phyloP scores from a whole-genome alignment of 2,329 filamentous ascomycete genomes.

The Talaromyces amestolkiae region DNA sequence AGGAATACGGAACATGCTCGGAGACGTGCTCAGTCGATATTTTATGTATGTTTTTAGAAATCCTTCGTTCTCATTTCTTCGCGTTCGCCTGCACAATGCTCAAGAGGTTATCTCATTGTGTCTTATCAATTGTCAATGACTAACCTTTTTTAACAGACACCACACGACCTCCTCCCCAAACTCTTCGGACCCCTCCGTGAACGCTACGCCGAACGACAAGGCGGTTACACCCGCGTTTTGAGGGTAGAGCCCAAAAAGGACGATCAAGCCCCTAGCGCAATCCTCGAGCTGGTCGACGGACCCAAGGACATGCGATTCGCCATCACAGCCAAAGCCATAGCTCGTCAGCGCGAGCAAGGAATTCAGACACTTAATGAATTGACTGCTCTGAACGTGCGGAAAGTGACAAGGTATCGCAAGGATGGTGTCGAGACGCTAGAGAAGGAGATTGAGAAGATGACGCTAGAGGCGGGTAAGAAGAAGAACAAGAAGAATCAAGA shows the following conservation, averaged over 20 bases:
- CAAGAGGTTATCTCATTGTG: neutral
- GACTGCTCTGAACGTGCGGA: conserved; percentile 74
- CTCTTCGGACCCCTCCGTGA: conserved; percentile 78
- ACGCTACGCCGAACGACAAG: conserved; percentile 75
- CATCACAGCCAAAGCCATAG: conserved; percentile 83
- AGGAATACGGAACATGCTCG: conserved; percentile 81
- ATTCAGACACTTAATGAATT: conserved; percentile 64
- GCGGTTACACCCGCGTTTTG: conserved; percentile 92
- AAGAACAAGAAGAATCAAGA: conserved; percentile 28
- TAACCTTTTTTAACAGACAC: conserved; percentile 32
- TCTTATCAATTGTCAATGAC: neutral
- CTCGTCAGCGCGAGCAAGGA: conserved; percentile 54
- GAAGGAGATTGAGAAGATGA: conserved; percentile 56
- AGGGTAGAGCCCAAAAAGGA: conserved; percentile 84
- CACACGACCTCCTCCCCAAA: conserved; percentile 64
- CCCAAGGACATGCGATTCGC: conserved; percentile 92
- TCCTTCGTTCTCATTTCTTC: neutral
- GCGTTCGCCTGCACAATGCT: neutral
- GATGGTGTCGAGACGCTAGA: conserved; percentile 68
- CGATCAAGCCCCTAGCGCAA: conserved; percentile 85
- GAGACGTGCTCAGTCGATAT: conserved; percentile 71
- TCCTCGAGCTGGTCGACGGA: conserved; percentile 92
- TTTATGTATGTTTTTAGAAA: conserved; percentile 64
- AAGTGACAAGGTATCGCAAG: conserved; percentile 74
- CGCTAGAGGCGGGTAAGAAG: conserved; percentile 47